Evolutionary conservation across 176 grass and related monocot genomes (phyloP).

Genomic region (Microstegium vimineum): DNA sequence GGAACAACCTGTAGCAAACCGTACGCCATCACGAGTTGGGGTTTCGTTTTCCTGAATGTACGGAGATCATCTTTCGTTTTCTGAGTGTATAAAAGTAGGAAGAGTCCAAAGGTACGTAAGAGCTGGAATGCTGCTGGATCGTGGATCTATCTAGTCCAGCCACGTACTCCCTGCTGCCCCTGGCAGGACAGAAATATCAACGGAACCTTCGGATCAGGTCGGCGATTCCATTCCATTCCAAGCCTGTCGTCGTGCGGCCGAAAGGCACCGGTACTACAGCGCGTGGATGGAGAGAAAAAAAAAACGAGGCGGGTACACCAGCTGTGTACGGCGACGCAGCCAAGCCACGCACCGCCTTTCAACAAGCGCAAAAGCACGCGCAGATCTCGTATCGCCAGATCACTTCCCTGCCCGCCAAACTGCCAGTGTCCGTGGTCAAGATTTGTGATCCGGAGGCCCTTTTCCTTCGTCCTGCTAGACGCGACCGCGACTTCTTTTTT

Average conservation of each 20-base stretch:
- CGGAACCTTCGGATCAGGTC: not conserved
- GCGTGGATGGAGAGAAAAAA: not conserved
- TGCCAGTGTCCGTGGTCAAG: not conserved
- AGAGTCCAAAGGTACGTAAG: too few relatives aligned
- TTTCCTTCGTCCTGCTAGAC: not conserved
- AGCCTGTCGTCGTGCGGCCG: not conserved
- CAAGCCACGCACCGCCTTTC: not conserved
- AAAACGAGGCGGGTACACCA: not conserved
- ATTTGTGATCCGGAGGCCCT: not conserved
- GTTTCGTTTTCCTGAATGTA: not conserved
- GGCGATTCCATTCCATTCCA: not conserved
- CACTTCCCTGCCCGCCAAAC: not conserved
- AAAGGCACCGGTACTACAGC: slow-evolving; percentile 5
- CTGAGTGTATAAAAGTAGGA: too few relatives aligned
- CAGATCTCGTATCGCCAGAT: not conserved
- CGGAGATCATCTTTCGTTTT: not conserved
- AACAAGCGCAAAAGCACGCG: not conserved
- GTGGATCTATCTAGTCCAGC: not conserved
- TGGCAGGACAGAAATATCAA: not conserved
- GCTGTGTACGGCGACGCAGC: not conserved
- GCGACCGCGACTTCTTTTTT: not conserved
- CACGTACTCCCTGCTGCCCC: not conserved
- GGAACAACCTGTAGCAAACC: not conserved
- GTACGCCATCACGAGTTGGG: too few relatives aligned
- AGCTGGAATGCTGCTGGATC: too few relatives aligned